phyloP scores from a whole-genome alignment of 768 basidiomycete genomes.

The Fomitopsis serialis region DNA sequence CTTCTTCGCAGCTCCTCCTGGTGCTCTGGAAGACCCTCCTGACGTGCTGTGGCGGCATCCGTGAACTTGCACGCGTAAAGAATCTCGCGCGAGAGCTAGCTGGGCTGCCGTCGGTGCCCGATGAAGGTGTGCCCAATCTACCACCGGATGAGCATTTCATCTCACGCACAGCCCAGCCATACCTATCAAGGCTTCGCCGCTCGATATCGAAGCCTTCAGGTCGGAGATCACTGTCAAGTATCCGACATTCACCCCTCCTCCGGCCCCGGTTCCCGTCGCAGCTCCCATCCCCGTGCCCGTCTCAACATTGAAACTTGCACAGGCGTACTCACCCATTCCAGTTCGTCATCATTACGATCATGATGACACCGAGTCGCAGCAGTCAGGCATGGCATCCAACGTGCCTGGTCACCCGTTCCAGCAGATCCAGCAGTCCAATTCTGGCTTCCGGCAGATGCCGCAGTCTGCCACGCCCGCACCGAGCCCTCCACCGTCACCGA shows the following conservation, averaged over 20 bases:
- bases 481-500: conserved; percentile 69
- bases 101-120: conserved; percentile 55
- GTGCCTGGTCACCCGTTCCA: conserved; percentile 27
- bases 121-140: conserved; percentile 33
- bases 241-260: conserved; percentile 81
- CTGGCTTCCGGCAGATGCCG: conserved; percentile 38
- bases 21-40: conserved; percentile 93
- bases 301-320: conserved; percentile 65
- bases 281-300: conserved; percentile 25
- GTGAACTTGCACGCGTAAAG: conserved; percentile 80
- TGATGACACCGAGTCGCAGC: conserved; percentile 55
- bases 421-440: conserved; percentile 31
- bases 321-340: conserved; percentile 91
- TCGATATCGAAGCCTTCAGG: conserved; percentile 86
- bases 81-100: conserved; percentile 81
- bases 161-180: conserved; percentile 32
- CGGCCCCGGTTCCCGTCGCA: conserved; percentile 18
- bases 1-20: conserved; percentile 64
- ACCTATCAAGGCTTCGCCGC: conserved; percentile 82
- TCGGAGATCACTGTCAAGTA: conserved; percentile 93
- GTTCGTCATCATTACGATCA: conserved; percentile 93
- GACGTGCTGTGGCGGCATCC: conserved; percentile 88
- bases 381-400: conserved; percentile 33
- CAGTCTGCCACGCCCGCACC: conserved; percentile 90
- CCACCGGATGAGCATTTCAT: conserved; percentile 1